Evolutionary conservation across 805 yeast species (phyloP).

Genomic region (Saccharomycopsis sp.): DNA sequence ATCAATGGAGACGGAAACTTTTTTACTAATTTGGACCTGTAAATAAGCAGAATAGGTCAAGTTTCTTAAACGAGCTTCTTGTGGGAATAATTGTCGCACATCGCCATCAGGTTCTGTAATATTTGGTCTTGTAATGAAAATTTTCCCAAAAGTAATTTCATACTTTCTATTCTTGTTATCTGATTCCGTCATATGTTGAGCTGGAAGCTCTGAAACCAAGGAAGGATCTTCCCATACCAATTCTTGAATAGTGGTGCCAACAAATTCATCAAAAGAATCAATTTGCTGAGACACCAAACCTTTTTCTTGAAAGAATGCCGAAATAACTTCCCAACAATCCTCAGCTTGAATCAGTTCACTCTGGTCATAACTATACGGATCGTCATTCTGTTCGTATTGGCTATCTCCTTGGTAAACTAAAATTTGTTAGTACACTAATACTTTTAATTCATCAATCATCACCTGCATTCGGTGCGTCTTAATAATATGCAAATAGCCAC

Average conservation of each 20-base stretch:
- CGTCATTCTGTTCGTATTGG: constrained; percentile 35
- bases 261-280: constrained; percentile 97
- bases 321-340: constrained; percentile 98
- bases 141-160: constrained; percentile 96
- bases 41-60: constrained; percentile 94
- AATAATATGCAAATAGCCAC: no score
- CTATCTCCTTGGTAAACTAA: neutral
- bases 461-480: no score
- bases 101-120: constrained; percentile 99
- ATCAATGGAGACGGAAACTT: constrained; percentile 79
- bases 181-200: constrained; percentile 88
- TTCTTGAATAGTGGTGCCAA: constrained; percentile 93
- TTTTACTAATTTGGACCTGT: constrained; percentile 91
- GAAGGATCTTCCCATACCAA: constrained; percentile 94
- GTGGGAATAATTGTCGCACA: constrained; percentile 98
- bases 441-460: no score
- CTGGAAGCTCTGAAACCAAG: constrained; percentile 92
- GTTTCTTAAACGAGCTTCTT: constrained; percentile 94
- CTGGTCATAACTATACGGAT: constrained; percentile 68
- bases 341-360: constrained; percentile 74
- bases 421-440: no score
- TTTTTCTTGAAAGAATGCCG: constrained; percentile 91
- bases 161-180: constrained; percentile 89
- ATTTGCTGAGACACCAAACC: constrained; percentile 97
- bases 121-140: constrained; percentile 91